A percentile compares a stretch with the other conserved stretches of the same genome.
Evolutionary conservation across 1,139 yeast genomes (phyloP).

Genomic region (Blastobotrys malaysiensis): DNA sequence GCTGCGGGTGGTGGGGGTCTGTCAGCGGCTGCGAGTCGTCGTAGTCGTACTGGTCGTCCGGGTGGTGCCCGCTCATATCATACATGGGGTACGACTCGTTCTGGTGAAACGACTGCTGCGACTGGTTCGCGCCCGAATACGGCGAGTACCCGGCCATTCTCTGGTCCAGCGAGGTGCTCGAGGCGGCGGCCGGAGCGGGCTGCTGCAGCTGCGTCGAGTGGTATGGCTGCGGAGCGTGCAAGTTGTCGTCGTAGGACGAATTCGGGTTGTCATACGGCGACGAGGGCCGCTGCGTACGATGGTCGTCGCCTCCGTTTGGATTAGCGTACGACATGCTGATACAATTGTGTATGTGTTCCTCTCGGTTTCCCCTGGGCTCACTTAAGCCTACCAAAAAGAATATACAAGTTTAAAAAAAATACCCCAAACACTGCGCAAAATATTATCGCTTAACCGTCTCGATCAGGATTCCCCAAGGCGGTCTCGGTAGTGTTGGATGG

Average conservation of each 20-base stretch:
- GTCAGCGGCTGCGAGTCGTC: conserved; percentile 22
- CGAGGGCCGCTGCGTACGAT: no score
- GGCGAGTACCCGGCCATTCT: conserved; percentile 13
- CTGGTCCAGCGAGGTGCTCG: conserved; percentile 14
- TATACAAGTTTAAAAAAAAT: background rate
- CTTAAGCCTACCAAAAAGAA: background rate
- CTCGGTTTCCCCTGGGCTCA: background rate
- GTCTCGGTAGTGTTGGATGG: background rate
- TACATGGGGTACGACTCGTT: conserved; percentile 22
- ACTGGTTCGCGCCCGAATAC: conserved; percentile 8
- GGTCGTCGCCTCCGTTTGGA: background rate
- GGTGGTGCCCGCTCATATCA: conserved; percentile 20
- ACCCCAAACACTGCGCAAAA: background rate
- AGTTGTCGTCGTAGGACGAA: conserved; percentile 7
- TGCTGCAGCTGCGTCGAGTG: conserved; percentile 2
- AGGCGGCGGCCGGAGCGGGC: conserved; percentile 10
- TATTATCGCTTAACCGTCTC: background rate
- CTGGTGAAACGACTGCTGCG: conserved; percentile 4
- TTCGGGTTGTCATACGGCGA: no score
- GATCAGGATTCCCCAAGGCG: background rate
- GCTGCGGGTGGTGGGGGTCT: conserved; percentile 6
- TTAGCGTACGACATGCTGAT: background rate
- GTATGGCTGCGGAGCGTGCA: background rate
- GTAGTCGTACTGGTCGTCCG: conserved; percentile 14
- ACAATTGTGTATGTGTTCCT: background rate